phyloP scores from a whole-genome alignment of 768 basidiomycete species.

The Termitomyces sp. region DNA sequence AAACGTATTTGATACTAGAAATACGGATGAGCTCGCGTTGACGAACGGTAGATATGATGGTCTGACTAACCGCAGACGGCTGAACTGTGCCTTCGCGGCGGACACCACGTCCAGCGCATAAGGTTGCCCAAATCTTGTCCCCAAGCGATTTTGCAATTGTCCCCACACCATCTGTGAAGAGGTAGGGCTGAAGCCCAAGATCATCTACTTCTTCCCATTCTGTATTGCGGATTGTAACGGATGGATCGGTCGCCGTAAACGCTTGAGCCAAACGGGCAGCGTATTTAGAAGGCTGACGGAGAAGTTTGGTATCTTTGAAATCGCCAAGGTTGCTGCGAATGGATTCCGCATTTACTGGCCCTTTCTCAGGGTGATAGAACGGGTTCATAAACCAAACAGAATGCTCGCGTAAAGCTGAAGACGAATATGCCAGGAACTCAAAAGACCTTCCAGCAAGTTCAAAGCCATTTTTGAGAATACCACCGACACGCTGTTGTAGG shows the following conservation, averaged over 20 bases:
- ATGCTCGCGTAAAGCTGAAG: conserved; percentile 71
- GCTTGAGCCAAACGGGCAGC: conserved; percentile 82
- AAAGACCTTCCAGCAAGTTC: conserved; percentile 64
- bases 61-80: conserved; percentile 60
- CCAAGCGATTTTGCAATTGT: conserved; percentile 63
- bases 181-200: conserved; percentile 34
- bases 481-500: conserved; percentile 53
- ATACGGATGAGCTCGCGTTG: neutral
- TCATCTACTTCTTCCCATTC: conserved; percentile 67
- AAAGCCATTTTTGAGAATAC: conserved; percentile 57
- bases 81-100: conserved; percentile 27
- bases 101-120: conserved; percentile 39
- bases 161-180: conserved; percentile 77
- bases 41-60: neutral
- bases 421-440: conserved; percentile 80
- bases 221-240: conserved; percentile 44
- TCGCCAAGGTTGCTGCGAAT: conserved; percentile 66
- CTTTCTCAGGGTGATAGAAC: conserved; percentile 42
- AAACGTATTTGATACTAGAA: conserved; percentile 77
- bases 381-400: conserved; percentile 78
- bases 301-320: conserved; percentile 45
- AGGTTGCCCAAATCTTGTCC: conserved; percentile 50
- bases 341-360: conserved; percentile 42
- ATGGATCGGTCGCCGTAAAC: conserved; percentile 77
- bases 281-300: conserved; percentile 65